Conservation (phyloP, 2,329 filamentous ascomycete genomes). For the Xylariaceae sp. region DNA sequence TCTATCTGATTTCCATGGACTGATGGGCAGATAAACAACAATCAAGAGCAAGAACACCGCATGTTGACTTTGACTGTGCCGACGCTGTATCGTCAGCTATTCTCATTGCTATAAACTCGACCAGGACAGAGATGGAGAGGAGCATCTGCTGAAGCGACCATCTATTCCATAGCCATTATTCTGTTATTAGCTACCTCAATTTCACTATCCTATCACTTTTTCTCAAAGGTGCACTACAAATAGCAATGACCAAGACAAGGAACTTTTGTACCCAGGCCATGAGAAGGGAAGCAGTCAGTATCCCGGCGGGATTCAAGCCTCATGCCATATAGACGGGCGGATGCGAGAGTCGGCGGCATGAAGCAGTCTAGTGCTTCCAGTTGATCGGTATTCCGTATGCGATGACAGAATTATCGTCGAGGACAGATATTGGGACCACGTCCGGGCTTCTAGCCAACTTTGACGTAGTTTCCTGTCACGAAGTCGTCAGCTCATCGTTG, state of each 20-base stretch:
- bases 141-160: not conserved
- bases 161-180: not conserved
- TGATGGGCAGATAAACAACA: too few relatives aligned
- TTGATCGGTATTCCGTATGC: not conserved
- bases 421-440: conserved; percentile 10
- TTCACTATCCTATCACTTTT: conserved; percentile 2
- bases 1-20: too few relatives aligned
- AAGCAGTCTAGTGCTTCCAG: not conserved
- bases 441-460: conserved; percentile 33
- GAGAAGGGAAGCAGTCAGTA: too few relatives aligned
- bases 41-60: too few relatives aligned
- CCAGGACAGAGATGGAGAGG: not conserved
- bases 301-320: not conserved
- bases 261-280: not conserved
- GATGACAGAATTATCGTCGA: conserved; percentile 1
- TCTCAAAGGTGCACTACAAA: not conserved
- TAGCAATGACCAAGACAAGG: not conserved
- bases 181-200: conserved; percentile 13
- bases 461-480: conserved; percentile 46
- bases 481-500: conserved; percentile 25
- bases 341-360: conserved; percentile 1
- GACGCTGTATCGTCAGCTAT: not conserved
- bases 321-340: not conserved
- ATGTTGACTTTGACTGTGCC: too few relatives aligned
- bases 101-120: not conserved